Conservation (phyloP, 2,329 filamentous ascomycete species). For the Gliomastix tumulicola region DNA sequence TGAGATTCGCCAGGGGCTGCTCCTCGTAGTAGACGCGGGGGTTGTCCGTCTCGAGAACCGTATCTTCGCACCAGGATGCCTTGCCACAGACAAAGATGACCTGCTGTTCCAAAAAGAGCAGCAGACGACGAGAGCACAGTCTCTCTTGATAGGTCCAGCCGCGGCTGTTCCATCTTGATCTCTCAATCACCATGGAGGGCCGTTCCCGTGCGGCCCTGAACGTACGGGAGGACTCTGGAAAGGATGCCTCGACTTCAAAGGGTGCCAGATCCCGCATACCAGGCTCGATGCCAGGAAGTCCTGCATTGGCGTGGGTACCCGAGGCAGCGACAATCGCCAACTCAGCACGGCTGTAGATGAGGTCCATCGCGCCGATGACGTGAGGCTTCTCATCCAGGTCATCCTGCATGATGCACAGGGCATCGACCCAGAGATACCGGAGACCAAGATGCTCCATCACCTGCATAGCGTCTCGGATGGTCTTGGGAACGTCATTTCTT, state of each 20-base stretch:
- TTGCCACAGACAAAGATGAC: neutral
- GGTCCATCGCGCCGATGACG: slow-evolving; percentile 7
- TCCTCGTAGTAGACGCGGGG: neutral
- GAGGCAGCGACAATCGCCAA: slow-evolving; percentile 13
- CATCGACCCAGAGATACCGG: slow-evolving; percentile 10
- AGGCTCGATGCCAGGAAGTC: slow-evolving; percentile 3
- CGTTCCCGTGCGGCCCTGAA: neutral
- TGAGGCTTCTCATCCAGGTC: slow-evolving; percentile 3
- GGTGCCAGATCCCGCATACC: neutral
- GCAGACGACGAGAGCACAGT: neutral
- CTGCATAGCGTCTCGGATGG: slow-evolving; percentile 9
- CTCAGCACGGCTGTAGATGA: slow-evolving; percentile 4
- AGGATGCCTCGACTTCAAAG: slow-evolving; percentile 1
- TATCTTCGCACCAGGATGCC: neutral
- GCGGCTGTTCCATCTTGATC: neutral
- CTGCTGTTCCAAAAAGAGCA: neutral
- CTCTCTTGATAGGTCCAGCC: neutral
- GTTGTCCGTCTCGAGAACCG: neutral
- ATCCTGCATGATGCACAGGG: slow-evolving; percentile 7
- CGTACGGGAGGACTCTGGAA: neutral
- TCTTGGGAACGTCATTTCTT: neutral
- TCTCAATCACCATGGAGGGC: neutral
- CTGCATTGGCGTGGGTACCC: slow-evolving; percentile 2
- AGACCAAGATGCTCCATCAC: slow-evolving; percentile 11
- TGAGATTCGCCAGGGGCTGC: neutral